Evolutionary conservation across 2,329 filamentous ascomycete genomes (phyloP).

Genomic region (Colletotrichum endophyticum): DNA sequence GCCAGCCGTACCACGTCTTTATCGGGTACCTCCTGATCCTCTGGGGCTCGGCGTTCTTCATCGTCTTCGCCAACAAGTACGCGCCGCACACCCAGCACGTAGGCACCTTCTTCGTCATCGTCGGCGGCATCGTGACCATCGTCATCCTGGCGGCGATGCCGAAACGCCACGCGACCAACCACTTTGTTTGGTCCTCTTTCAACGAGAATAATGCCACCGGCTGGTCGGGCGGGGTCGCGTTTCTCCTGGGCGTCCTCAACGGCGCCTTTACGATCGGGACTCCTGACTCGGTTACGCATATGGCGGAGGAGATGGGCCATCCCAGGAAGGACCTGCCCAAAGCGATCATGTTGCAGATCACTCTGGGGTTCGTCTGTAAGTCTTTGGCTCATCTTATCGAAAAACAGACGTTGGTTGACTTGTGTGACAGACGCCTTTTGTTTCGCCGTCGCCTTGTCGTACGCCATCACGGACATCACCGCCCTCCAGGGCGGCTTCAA

Average conservation of each 20-base stretch:
- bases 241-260: constrained; percentile 69
- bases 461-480: constrained; percentile 60
- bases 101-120: constrained; percentile 60
- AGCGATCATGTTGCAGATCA: constrained; percentile 54
- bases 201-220: constrained; percentile 54
- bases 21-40: constrained; percentile 61
- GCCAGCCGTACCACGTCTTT: constrained; percentile 64
- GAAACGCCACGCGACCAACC: constrained; percentile 49
- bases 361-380: constrained; percentile 46
- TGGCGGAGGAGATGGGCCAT: constrained; percentile 63
- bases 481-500: constrained; percentile 55
- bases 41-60: constrained; percentile 55
- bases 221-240: constrained; percentile 65
- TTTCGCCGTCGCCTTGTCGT: constrained; percentile 56
- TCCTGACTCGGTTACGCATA: constrained; percentile 66
- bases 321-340: constrained; percentile 53
- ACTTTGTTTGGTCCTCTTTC: constrained; percentile 59
- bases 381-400: constrained; percentile 31
- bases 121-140: constrained; percentile 57
- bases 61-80: constrained; percentile 62
- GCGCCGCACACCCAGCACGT: constrained; percentile 57
- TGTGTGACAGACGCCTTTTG: constrained; percentile 51
- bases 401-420: not conserved
- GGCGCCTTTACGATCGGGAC: constrained; percentile 71
- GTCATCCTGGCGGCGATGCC: constrained; percentile 61